Conservation (phyloP, 192 early-diverging fungal species). For the Entomortierella chlamydospora region DNA sequence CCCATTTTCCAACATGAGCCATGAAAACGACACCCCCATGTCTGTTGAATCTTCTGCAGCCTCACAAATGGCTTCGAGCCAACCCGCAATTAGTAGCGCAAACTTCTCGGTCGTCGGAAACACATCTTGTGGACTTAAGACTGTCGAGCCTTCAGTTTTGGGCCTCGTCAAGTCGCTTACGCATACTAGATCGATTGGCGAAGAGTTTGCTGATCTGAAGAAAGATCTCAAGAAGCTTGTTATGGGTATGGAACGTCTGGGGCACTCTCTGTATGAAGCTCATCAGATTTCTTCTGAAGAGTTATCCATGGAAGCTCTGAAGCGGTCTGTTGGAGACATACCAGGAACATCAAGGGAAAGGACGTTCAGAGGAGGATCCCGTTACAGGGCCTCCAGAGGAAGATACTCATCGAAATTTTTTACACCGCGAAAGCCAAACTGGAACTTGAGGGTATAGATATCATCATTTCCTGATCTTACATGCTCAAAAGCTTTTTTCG, state of each 20-base stretch:
- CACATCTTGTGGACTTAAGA: not conserved
- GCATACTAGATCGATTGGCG: not conserved
- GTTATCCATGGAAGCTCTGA: not conserved
- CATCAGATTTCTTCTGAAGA: not conserved
- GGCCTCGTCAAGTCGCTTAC: not conserved
- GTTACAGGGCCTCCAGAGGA: not conserved
- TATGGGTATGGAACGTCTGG: constrained; percentile 16
- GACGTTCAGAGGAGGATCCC: too few species aligned
- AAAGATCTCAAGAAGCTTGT: not conserved
- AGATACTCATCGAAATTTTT: not conserved
- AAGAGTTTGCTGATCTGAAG: constrained; percentile 12
- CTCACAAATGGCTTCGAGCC: too few species aligned
- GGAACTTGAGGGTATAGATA: constrained; percentile 17
- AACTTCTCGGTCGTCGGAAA: not conserved
- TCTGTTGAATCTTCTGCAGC: too few species aligned
- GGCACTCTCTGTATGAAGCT: not conserved
- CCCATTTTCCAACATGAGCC: too few species aligned
- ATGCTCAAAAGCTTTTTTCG: too few species aligned
- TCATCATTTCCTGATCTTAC: too few species aligned
- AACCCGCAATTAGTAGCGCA: too few species aligned
- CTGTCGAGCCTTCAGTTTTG: not conserved
- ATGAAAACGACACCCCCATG: too few species aligned
- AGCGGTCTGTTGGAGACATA: not conserved
- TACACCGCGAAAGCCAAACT: constrained; percentile 5
- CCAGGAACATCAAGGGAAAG: not conserved